These are phyloP conservation scores for Termitomyces sp. DNA, from an alignment of 768 basidiomycete species.

Conservation along the genomic window DNA sequence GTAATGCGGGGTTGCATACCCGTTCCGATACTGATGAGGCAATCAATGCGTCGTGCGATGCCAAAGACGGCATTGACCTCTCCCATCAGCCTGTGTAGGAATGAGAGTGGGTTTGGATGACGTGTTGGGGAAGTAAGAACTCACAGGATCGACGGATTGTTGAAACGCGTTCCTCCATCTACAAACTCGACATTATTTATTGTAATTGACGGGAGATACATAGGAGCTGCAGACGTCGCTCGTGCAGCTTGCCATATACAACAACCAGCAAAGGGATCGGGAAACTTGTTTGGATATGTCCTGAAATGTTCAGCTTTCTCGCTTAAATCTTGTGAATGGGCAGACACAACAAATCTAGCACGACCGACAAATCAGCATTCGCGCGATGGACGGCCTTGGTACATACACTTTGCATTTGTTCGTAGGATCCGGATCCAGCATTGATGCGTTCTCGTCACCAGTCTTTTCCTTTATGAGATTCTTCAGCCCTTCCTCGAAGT, in stretches of 20 bases:
- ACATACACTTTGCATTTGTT: constrained; percentile 26
- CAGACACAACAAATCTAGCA: constrained; percentile 23
- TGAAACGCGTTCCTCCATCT: constrained; percentile 27
- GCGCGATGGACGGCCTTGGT: neutral
- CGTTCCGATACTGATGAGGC: constrained; percentile 10
- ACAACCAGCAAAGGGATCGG: constrained; percentile 21
- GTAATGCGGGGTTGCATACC: constrained; percentile 9
- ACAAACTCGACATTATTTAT: constrained; percentile 22
- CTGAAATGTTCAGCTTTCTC: constrained; percentile 23
- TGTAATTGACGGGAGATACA: constrained; percentile 25
- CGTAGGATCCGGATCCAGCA: constrained; percentile 19
- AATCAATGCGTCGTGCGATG: constrained; percentile 7
- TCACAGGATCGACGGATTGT: constrained; percentile 26
- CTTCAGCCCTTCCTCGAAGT: constrained; percentile 22
- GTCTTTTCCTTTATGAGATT: constrained; percentile 18
- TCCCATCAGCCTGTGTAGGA: constrained; percentile 18
- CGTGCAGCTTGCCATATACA: constrained; percentile 30
- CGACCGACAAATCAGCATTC: neutral
- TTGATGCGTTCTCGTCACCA: constrained; percentile 21
- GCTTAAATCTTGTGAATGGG: constrained; percentile 19
- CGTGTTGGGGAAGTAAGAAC: neutral
- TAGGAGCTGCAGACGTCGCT: constrained; percentile 30
- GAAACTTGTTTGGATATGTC: constrained; percentile 23
- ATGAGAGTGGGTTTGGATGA: neutral
- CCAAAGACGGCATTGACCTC: constrained; percentile 18